Percentiles rank a stretch among this genome's conserved stretches.
Conservation (phyloP, 768 basidiomycete genomes). For the Leccinum subtestaceum region DNA sequence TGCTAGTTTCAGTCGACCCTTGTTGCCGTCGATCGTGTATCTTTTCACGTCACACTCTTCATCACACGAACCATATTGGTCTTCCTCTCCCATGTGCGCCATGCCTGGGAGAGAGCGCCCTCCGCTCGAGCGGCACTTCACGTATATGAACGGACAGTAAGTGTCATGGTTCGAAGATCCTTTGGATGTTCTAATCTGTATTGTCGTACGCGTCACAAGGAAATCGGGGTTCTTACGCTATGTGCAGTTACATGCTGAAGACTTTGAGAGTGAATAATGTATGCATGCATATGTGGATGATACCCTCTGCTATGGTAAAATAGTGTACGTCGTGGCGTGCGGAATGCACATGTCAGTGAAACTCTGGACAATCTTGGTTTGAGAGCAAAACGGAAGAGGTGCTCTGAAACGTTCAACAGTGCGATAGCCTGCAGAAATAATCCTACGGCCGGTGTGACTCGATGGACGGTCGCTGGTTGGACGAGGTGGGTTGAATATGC, state of each 20-base stretch:
- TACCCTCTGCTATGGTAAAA: not conserved
- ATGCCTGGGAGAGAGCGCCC: constrained; percentile 15
- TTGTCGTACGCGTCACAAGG: constrained; percentile 13
- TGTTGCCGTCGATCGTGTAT: constrained; percentile 40
- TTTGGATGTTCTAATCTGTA: not conserved
- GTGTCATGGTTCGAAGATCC: constrained; percentile 6
- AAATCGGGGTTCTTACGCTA: constrained; percentile 38
- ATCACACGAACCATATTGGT: constrained; percentile 38
- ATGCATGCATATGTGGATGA: not conserved
- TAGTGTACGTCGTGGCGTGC: not conserved
- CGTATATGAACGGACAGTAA: constrained; percentile 31
- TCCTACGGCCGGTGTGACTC: too few relatives aligned
- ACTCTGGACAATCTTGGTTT: too few relatives aligned
- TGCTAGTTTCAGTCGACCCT: constrained; percentile 22
- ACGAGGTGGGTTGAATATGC: too few relatives aligned
- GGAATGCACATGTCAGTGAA: not conserved
- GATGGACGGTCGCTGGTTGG: too few relatives aligned
- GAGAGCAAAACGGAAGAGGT: too few relatives aligned
- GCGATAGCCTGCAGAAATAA: too few relatives aligned
- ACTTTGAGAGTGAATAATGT: constrained; percentile 27
- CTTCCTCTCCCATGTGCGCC: constrained; percentile 32
- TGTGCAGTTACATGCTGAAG: constrained; percentile 37
- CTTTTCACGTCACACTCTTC: constrained; percentile 38
- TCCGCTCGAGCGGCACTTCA: constrained; percentile 28
- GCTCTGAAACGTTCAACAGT: too few relatives aligned